Evolutionary conservation across 2,329 filamentous ascomycete genomes (phyloP).

Genomic region (Kalmusia sp.): DNA sequence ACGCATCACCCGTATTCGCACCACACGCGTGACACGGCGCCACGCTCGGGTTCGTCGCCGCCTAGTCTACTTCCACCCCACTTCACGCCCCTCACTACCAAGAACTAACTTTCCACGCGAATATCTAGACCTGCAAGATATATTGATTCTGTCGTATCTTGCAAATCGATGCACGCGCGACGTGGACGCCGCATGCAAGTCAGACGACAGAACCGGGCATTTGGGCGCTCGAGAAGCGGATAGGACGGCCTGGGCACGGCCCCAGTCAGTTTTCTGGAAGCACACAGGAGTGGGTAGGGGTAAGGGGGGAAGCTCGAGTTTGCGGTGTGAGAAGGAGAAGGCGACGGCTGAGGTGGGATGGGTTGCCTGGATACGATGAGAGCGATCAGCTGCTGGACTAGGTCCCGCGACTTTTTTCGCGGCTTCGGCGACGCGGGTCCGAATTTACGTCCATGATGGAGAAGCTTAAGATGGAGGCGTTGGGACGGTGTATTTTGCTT

Average conservation of each 20-base stretch:
- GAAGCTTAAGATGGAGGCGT: background rate
- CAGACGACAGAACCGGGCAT: background rate
- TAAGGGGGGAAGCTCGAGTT: background rate
- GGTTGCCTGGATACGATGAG: background rate
- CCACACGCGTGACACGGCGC: conserved; percentile 4
- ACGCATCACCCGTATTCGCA: background rate
- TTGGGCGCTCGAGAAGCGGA: background rate
- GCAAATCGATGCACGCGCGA: background rate
- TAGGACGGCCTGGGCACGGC: background rate
- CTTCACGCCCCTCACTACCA: background rate
- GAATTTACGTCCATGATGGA: background rate
- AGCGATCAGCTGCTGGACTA: background rate
- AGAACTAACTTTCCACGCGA: background rate
- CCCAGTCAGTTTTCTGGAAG: too few relatives aligned
- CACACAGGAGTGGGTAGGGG: too few relatives aligned
- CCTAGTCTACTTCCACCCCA: background rate
- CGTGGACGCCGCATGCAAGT: background rate
- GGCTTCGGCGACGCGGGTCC: background rate
- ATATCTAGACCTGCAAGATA: conserved; percentile 7
- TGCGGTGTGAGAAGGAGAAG: conserved; percentile 1
- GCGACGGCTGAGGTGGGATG: background rate
- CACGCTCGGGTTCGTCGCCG: conserved; percentile 2
- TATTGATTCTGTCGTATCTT: conserved; percentile 3
- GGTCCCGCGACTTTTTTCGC: background rate
- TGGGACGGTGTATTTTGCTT: too few relatives aligned